These are phyloP conservation scores for Paramecium primaurelia DNA, from an alignment of 73 alveolate species.

Conservation along the genomic window DNA sequence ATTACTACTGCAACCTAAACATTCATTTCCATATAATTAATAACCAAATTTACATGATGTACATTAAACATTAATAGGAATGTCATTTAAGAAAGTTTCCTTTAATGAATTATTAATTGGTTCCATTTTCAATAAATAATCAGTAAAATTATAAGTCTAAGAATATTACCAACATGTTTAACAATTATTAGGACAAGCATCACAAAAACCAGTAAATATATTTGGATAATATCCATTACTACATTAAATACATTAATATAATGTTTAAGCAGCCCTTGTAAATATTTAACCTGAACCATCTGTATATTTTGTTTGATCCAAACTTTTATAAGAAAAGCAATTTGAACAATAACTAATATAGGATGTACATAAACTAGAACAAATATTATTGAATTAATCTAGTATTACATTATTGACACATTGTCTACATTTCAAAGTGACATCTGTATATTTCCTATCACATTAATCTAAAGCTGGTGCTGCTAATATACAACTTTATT, in stretches of 20 bases:
- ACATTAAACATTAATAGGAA: neutral
- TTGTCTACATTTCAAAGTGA: neutral
- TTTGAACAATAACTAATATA: neutral
- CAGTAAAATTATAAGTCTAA: neutral
- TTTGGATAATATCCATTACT: conserved; percentile 10
- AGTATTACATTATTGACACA: neutral
- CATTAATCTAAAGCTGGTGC: neutral
- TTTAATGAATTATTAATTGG: neutral
- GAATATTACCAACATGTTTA: conserved; percentile 33
- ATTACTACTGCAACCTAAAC: conserved; percentile 6
- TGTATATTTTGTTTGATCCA: neutral
- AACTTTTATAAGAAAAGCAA: conserved; percentile 5
- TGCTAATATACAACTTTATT: neutral
- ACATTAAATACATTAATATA: neutral
- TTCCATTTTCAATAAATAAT: neutral
- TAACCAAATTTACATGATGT: neutral
- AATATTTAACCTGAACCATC: neutral
- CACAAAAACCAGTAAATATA: conserved; percentile 19
- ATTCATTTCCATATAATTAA: neutral
- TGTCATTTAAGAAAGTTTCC: neutral
- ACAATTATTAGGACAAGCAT: neutral
- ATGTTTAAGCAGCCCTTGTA: neutral
- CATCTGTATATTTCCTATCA: neutral
- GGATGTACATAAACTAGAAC: neutral
- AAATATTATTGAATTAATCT: neutral